phyloP scores from a whole-genome alignment of 1,284 basidiomycete genomes.

The Bondarzewia mesenterica region DNA sequence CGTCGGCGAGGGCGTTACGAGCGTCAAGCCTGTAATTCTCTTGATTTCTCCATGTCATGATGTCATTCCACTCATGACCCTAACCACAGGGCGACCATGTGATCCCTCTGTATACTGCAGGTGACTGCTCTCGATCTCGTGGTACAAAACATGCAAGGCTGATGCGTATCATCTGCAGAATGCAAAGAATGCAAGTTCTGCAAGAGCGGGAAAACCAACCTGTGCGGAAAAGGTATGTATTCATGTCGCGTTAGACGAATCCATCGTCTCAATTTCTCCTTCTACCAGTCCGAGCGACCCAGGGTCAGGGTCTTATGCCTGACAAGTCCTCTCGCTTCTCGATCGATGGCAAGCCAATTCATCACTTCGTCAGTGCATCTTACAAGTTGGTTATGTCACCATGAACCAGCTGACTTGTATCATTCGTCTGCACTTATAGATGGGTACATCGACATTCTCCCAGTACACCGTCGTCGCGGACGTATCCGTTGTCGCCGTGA shows the following conservation, averaged over 20 bases:
- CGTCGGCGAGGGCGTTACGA: conserved; percentile 88
- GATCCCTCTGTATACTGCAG: conserved; percentile 88
- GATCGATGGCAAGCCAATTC: conserved; percentile 80
- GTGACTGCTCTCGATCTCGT: conserved; percentile 30
- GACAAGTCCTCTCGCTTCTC: conserved; percentile 90
- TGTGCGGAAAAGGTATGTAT: conserved; percentile 72
- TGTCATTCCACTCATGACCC: conserved; percentile 2
- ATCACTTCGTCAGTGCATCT: conserved; percentile 73
- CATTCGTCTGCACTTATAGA: conserved; percentile 42
- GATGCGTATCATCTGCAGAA: conserved; percentile 57
- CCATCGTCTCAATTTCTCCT: neutral
- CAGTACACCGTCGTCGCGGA: conserved; percentile 99
- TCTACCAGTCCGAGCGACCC: conserved; percentile 74
- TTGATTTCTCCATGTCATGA: neutral
- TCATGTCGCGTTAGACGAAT: neutral
- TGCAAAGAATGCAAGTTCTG: conserved; percentile 97
- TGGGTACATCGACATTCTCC: conserved; percentile 98
- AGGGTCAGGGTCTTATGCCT: conserved; percentile 96
- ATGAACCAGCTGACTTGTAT: neutral
- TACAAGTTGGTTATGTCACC: neutral
- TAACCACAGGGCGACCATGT: conserved; percentile 76
- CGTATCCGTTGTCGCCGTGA: conserved; percentile 91
- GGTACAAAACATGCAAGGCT: no score
- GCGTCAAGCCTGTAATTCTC: conserved; percentile 55
- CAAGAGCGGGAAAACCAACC: conserved; percentile 97